A percentile compares a stretch with the other conserved stretches of the same genome.
Evolutionary conservation across 768 basidiomycete species (phyloP).

Genomic region (Termitomyces eurrhizus): DNA sequence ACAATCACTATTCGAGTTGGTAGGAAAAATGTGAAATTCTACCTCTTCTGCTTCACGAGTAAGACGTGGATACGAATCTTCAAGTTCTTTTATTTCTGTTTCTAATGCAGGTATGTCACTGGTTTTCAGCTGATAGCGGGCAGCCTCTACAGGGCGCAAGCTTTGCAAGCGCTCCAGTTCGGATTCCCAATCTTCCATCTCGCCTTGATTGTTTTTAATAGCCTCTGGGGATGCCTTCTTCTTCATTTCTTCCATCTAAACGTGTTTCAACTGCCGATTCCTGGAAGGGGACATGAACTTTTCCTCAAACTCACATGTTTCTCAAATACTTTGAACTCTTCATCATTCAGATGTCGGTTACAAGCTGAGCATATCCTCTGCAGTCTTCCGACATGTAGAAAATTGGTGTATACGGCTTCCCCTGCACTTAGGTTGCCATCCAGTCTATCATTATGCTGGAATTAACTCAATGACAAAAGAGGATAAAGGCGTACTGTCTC

Average conservation of each 20-base stretch:
- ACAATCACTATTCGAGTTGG: conserved; percentile 3
- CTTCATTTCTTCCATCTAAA: conserved; percentile 62
- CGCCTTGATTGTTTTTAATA: conserved; percentile 37
- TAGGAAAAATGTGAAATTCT: conserved; percentile 12
- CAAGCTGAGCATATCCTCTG: conserved; percentile 76
- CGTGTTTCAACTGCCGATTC: background rate
- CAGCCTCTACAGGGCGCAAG: conserved; percentile 53
- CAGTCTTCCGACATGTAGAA: conserved; percentile 55
- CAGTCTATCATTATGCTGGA: conserved; percentile 18
- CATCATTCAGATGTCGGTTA: conserved; percentile 58
- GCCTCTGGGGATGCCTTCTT: conserved; percentile 49
- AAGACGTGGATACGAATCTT: conserved; percentile 50
- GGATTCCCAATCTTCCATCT: conserved; percentile 56
- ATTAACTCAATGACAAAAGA: background rate
- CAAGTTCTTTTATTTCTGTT: conserved; percentile 53
- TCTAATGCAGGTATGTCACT: conserved; percentile 69
- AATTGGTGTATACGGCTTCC: conserved; percentile 43
- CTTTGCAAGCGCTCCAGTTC: conserved; percentile 55
- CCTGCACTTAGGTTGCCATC: conserved; percentile 26
- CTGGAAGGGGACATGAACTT: conserved; percentile 22
- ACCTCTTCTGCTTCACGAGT: conserved; percentile 62
- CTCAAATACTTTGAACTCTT: conserved; percentile 57
- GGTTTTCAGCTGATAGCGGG: conserved; percentile 48
- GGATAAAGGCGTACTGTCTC: conserved; percentile 34
- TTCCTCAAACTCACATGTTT: conserved; percentile 50